Percentiles rank a stretch among this genome's conserved stretches.
phyloP scores from a whole-genome alignment of 192 early-diverging fungal genomes.

The Rhizoclosmatium sp. region DNA sequence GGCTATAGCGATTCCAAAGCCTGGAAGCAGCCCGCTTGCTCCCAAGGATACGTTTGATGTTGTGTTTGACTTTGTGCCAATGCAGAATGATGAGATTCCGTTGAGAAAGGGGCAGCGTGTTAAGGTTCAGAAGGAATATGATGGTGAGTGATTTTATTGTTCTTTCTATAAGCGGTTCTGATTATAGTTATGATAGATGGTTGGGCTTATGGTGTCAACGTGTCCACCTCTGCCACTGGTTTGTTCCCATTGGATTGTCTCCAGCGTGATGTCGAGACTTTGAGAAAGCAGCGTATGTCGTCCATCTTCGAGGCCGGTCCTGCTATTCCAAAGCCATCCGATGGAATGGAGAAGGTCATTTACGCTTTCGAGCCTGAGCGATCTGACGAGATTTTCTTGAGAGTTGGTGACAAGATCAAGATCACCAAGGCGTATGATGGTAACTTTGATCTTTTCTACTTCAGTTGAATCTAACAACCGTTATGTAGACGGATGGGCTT shows the following conservation, averaged over 20 bases:
- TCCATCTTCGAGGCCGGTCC: conserved; percentile 7
- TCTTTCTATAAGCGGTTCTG: not conserved
- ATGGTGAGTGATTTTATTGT: conserved; percentile 13
- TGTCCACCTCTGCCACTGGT: conserved; percentile 6
- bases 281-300: conserved; percentile 16
- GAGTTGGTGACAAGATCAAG: not conserved
- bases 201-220: conserved; percentile 30
- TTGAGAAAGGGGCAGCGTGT: conserved; percentile 10
- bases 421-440: conserved; percentile 8
- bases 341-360: conserved; percentile 4
- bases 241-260: conserved; percentile 28
- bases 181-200: not conserved
- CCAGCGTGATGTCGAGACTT: not conserved
- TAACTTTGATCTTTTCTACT: not conserved
- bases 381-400: conserved; percentile 12
- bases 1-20: not conserved
- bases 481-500: conserved; percentile 27
- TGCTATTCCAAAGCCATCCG: not conserved
- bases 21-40: not conserved
- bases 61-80: conserved; percentile 1
- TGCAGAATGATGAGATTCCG: not conserved
- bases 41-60: conserved; percentile 15
- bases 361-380: conserved; percentile 12
- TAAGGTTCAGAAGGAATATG: conserved; percentile 12
- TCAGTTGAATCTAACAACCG: not conserved